Conservation (phyloP, 2,329 filamentous ascomycete species). For the Fusarium hostae region DNA sequence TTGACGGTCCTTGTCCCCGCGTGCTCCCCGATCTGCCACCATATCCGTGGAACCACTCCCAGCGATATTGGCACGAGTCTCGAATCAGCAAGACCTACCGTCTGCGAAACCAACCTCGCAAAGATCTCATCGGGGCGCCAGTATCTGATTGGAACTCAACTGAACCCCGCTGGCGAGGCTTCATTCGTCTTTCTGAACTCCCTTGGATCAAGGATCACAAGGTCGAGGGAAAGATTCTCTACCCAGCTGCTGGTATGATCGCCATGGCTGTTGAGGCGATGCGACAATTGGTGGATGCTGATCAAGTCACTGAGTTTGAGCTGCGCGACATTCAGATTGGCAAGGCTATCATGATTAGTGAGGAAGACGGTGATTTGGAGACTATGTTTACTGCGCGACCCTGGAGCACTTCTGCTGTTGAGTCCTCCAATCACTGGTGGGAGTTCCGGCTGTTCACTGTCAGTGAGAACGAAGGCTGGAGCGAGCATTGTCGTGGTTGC, state of each 20-base stretch:
- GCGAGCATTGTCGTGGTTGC: background rate
- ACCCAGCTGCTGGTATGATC: background rate
- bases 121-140: background rate
- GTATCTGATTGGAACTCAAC: background rate
- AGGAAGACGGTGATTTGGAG: background rate
- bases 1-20: background rate
- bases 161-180: background rate
- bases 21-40: background rate
- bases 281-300: background rate
- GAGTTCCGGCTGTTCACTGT: background rate
- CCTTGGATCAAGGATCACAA: constrained; percentile 1
- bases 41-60: background rate
- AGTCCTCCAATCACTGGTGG: background rate
- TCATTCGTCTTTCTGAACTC: background rate
- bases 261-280: background rate
- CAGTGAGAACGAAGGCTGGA: background rate
- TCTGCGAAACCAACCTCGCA: background rate
- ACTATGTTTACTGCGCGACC: background rate
- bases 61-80: background rate
- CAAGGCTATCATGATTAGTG: background rate
- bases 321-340: background rate
- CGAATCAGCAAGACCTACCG: background rate
- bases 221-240: background rate
- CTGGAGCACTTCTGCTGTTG: background rate
- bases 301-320: background rate